Conservation (phyloP, 371 early-diverging fungal genomes). For the Synchytrium microbalum region DNA sequence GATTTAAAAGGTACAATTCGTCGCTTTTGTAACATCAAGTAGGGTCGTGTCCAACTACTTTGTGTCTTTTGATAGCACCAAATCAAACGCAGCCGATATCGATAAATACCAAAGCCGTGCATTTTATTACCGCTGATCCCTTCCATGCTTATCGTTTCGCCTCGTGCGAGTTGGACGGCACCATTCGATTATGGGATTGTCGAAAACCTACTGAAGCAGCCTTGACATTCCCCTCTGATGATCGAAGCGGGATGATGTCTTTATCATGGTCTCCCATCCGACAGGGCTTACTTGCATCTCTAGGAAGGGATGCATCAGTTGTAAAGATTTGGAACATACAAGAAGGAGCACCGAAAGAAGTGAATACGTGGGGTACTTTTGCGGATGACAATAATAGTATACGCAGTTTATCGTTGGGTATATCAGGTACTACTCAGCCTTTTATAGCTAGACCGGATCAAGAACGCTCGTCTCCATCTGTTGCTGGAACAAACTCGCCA, state of each 20-base stretch:
- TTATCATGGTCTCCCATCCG: conserved; percentile 57
- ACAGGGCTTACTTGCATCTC: conserved; percentile 55
- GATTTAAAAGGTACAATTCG: conserved; percentile 53
- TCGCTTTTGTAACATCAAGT: not conserved
- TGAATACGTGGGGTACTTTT: not conserved
- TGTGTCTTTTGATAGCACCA: conserved; percentile 7
- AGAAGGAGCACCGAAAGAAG: conserved; percentile 16
- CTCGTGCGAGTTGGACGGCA: conserved; percentile 62
- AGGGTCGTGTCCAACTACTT: not conserved
- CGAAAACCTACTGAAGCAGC: conserved; percentile 55
- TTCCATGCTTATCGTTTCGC: conserved; percentile 62
- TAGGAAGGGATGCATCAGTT: conserved; percentile 49
- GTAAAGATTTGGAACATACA: conserved; percentile 54
- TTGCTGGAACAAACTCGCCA: conserved; percentile 33
- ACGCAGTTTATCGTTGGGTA: not conserved
- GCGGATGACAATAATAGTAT: not conserved
- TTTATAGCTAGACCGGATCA: not conserved
- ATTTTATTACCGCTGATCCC: conserved; percentile 63
- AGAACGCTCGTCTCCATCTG: conserved; percentile 25
- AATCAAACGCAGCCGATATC: conserved; percentile 20
- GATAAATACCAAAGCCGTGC: conserved; percentile 64
- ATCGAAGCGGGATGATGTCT: conserved; percentile 35
- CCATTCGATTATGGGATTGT: conserved; percentile 70
- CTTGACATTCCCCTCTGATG: conserved; percentile 18
- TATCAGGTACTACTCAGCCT: not conserved